Conservation (phyloP, 2,329 filamentous ascomycete species). For the Claviceps maximensis region DNA sequence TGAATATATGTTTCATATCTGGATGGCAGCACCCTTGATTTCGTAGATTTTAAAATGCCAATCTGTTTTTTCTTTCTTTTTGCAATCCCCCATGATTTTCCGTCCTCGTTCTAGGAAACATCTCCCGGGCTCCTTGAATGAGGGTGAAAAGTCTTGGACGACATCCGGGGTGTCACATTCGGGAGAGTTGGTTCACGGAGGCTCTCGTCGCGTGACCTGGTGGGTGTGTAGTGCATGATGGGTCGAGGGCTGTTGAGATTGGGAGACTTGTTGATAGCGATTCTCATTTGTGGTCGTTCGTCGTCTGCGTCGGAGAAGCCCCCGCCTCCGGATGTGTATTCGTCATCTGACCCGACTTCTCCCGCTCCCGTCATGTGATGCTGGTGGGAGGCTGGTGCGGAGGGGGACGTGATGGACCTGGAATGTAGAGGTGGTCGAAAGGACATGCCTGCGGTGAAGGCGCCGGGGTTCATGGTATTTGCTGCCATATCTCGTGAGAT, state of each 20-base stretch:
- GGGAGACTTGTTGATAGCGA: slow-evolving; percentile 46
- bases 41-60: no score
- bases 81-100: no score
- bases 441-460: slow-evolving; percentile 34
- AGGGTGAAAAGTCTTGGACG: slow-evolving; percentile 19
- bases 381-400: slow-evolving; percentile 41
- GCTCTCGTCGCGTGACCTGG: slow-evolving; percentile 21
- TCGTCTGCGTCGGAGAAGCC: slow-evolving; percentile 69
- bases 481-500: slow-evolving; percentile 45
- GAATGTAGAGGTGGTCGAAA: slow-evolving; percentile 59
- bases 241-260: slow-evolving; percentile 41
- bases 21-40: no score
- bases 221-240: slow-evolving; percentile 17
- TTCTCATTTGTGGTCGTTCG: slow-evolving; percentile 39
- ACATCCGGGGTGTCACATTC: slow-evolving; percentile 29
- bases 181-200: slow-evolving; percentile 21
- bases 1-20: no score
- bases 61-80: no score
- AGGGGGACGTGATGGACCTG: slow-evolving; percentile 75
- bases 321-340: slow-evolving; percentile 57
- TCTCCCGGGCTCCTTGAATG: slow-evolving; percentile 23
- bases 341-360: slow-evolving; percentile 64
- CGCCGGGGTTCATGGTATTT: slow-evolving; percentile 50
- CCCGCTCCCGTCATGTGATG: slow-evolving; percentile 35
- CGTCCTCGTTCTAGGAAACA: slow-evolving; percentile 13